Evolutionary conservation across 2,329 filamentous ascomycete species (phyloP).

Genomic region (Penicillium sp.): DNA sequence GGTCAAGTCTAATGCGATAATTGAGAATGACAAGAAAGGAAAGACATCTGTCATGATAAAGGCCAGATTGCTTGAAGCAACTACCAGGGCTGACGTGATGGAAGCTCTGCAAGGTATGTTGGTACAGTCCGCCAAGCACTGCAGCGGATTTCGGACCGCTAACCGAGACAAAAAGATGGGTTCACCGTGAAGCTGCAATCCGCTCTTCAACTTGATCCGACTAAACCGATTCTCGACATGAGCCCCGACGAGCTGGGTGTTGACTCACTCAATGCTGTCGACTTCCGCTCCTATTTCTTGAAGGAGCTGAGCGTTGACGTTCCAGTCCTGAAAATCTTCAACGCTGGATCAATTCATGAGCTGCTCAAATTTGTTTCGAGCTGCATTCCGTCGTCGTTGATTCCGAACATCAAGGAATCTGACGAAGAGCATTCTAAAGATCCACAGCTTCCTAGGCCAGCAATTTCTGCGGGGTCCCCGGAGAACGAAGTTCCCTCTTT

Average conservation of each 20-base stretch:
- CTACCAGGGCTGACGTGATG: slow-evolving; percentile 8
- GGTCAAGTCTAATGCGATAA: slow-evolving; percentile 8
- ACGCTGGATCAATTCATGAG: slow-evolving; percentile 16
- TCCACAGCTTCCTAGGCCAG: neutral
- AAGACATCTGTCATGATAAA: slow-evolving; percentile 12
- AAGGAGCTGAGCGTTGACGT: slow-evolving; percentile 20
- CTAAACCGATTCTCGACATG: slow-evolving; percentile 12
- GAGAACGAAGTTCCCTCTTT: neutral
- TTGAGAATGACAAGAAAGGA: slow-evolving; percentile 10
- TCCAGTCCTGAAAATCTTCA: slow-evolving; percentile 22
- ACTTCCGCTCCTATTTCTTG: slow-evolving; percentile 23
- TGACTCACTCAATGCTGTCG: slow-evolving; percentile 23
- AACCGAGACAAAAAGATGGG: slow-evolving; percentile 4
- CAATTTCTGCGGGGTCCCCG: no score
- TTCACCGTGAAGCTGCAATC: slow-evolving; percentile 16
- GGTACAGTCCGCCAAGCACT: no score
- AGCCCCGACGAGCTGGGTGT: slow-evolving; percentile 19
- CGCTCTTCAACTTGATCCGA: slow-evolving; percentile 13
- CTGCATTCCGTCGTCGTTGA: slow-evolving; percentile 7
- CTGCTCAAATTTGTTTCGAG: slow-evolving; percentile 10
- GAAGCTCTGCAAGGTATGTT: slow-evolving; percentile 13
- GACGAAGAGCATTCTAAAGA: neutral
- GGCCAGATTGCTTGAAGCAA: slow-evolving; percentile 12
- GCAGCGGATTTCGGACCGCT: neutral
- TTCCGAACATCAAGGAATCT: slow-evolving; percentile 6